A percentile compares a stretch with the other conserved stretches of the same genome.
These are phyloP conservation scores for Dactylellina leptospora DNA, from an alignment of 2,329 filamentous ascomycete genomes.

Conservation along the genomic window DNA sequence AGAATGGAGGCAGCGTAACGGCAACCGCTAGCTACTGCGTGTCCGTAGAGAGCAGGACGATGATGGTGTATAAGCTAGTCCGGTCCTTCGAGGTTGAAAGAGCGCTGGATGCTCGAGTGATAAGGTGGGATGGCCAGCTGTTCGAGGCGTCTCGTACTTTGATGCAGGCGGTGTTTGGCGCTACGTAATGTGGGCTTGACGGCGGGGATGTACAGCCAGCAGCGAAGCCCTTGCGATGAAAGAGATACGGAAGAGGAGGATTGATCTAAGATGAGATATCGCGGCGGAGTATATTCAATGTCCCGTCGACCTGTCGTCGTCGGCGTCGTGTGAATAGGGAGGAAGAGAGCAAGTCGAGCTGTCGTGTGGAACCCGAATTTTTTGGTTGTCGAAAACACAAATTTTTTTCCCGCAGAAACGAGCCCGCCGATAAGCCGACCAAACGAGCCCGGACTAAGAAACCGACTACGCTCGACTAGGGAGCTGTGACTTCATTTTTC, in stretches of 20 bases:
- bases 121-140: constrained; percentile 5
- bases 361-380: constrained; percentile 41
- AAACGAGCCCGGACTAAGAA: neutral
- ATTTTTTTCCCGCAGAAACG: constrained; percentile 35
- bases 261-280: too few relatives aligned
- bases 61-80: neutral
- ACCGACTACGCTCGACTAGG: neutral
- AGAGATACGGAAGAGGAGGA: too few relatives aligned
- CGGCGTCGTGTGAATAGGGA: too few relatives aligned
- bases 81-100: neutral
- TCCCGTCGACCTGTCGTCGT: too few relatives aligned
- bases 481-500: neutral
- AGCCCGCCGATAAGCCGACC: constrained; percentile 33
- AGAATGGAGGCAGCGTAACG: constrained; percentile 3
- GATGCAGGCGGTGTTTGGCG: too few relatives aligned
- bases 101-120: neutral
- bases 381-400: constrained; percentile 32
- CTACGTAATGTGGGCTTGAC: constrained; percentile 37
- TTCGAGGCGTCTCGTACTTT: neutral
- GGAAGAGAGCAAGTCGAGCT: constrained; percentile 11
- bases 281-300: too few relatives aligned
- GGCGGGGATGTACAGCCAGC: neutral
- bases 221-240: too few relatives aligned
- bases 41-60: too few relatives aligned
- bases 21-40: neutral